Evolutionary conservation across 2,329 filamentous ascomycete genomes (phyloP), one percentile per base, ranked within the genome.

Genomic region (Scytalidium sp.): DNA sequence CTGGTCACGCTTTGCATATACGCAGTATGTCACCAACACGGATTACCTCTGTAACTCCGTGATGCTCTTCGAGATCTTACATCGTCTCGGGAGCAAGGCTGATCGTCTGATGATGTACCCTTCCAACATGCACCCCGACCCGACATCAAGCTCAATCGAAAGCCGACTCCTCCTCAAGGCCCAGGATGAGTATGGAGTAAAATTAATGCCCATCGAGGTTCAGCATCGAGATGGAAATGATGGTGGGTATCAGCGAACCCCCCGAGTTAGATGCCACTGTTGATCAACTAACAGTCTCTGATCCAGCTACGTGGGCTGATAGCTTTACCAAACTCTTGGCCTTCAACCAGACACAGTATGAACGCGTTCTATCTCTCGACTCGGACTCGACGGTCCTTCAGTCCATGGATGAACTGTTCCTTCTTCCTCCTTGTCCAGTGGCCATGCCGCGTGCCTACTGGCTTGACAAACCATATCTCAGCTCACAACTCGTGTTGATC

Each of bases 321-420:
- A 83, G 79, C 2, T 83, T 82, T 58, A 85, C 83, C 19, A 89
- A 90, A 62, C 75, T 88, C 27, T 74, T 86, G 19, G 82, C 84
- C 2, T 89, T 88, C 62, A 84, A 84, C 51, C 80, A 87, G 46
- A 80, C 79, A 0, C 73, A 83, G 49, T 88, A 87, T 36, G 41
- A 45, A 3, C 36, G 36, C 15, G 45, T 52, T 8, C 27, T 50
- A 7, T 45, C 52, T 10, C 51, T 62, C 10, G 54, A 60, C 46
- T 60, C 58, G 3, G 56, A 59, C 22, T 47, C 56, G 6, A 64
- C 55, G 6, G 42, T 62, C n/a, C 36, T 61, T 1, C 64, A 78
- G 53, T 65, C 71, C 41, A 71, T 84, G 66, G 81, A 85, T 57
- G 80, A 84, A 53, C 71, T 84, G 2, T 84, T 85, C 66, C 73